Conservation (phyloP, 2,329 filamentous ascomycete genomes). For the Cadophora luteo-olivacea region DNA sequence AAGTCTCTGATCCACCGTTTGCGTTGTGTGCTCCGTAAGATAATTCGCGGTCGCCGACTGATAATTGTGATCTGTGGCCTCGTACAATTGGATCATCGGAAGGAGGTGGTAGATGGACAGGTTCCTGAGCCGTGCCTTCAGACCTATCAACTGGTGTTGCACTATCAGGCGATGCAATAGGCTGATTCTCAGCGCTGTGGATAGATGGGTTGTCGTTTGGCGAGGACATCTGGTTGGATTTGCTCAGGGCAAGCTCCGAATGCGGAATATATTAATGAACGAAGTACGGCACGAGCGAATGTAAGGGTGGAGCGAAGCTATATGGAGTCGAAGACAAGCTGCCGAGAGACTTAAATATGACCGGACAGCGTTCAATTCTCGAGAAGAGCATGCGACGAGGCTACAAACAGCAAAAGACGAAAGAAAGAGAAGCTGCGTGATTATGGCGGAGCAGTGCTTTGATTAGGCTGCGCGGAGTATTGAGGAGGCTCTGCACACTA, state of each 20-base stretch:
- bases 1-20: not conserved
- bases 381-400: not conserved
- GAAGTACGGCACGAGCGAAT: not conserved
- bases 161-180: not conserved
- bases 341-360: not conserved
- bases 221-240: not conserved
- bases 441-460: not conserved
- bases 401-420: too few relatives aligned
- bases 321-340: not conserved
- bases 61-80: not conserved
- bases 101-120: not conserved
- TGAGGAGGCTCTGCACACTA: not conserved
- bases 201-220: not conserved
- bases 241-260: not conserved
- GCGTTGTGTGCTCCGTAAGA: not conserved
- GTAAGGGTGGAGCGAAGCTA: not conserved
- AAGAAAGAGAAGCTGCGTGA: too few relatives aligned
- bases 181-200: not conserved
- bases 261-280: not conserved
- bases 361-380: not conserved
- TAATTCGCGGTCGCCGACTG: not conserved
- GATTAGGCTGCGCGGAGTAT: not conserved
- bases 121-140: not conserved
- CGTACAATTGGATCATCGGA: not conserved
- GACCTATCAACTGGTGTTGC: not conserved